Conservation (phyloP, 2,329 filamentous ascomycete species). For the Orbilia javanica region DNA sequence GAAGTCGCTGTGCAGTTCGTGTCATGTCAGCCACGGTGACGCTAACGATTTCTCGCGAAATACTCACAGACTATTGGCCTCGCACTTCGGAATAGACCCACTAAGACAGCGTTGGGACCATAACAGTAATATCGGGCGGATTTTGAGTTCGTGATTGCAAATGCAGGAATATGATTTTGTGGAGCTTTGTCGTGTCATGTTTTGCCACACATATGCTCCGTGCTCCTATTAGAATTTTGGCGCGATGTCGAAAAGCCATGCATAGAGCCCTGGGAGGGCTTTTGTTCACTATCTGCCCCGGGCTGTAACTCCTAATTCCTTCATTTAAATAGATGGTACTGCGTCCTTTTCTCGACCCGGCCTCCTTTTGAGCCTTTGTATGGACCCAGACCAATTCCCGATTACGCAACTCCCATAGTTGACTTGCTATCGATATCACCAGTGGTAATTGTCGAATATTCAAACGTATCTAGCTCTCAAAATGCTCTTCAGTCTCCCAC, state of each 20-base stretch:
- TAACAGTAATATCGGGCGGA: not conserved
- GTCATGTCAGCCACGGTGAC: not conserved
- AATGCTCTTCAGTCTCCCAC: constrained; percentile 2
- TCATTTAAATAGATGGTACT: not conserved
- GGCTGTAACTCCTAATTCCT: not conserved
- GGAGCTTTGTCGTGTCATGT: not conserved
- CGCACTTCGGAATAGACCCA: constrained; percentile 11
- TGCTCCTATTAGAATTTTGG: too few species aligned
- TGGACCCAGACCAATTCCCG: not conserved
- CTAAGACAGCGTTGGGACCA: not conserved
- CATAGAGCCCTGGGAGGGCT: not conserved
- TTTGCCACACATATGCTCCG: not conserved
- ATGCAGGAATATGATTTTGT: not conserved
- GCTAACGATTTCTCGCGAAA: not conserved
- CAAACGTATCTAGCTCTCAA: not conserved
- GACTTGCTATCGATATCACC: not conserved
- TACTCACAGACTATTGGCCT: not conserved
- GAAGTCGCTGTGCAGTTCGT: not conserved
- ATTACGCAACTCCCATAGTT: not conserved
- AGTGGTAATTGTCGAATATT: not conserved
- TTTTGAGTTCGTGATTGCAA: not conserved
- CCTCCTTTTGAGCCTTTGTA: not conserved
- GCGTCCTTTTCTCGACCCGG: not conserved
- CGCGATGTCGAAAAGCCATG: not conserved
- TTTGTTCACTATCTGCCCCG: not conserved